Base-by-base conservation (phyloP, 2,329 filamentous ascomycete species). In the Cladosporium phlei region DNA sequence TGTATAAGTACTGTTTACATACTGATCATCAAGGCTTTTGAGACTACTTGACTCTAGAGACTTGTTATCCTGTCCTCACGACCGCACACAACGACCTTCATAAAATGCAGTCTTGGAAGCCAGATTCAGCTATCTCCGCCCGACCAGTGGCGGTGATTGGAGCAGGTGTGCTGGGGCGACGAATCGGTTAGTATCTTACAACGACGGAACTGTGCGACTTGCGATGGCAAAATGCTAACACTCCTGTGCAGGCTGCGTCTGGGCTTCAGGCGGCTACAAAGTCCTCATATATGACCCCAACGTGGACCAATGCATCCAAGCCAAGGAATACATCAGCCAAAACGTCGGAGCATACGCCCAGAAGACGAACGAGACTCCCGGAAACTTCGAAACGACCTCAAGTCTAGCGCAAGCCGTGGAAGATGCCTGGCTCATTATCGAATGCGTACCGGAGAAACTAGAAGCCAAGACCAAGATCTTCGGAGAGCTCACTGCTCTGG, bases 111-210 rank as follows among this genome's bases (percentile, higher is more conserved):
- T 96, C 84, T 74, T 78, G 87, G 66, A 95, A 95, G 77, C 86
- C 90, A 29, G 80, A 82, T 48, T 86, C 89, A 32, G 88, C 95
- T 58, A 94, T 88, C 80, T 95, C 95, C 79, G 51, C 85, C 88
- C 64, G 90, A 96, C 96, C 74, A 89, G 88, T 63, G 96, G 96
- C 70, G 87, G 86, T 71, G 11, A 21, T 73, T 16, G 71, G 70
- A 2, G 70, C 58, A 5, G 71, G 70, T 1, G 69, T 72, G 0
- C 59, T 73, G 1, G 70, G 70, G 5, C 66, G 70, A 7, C 62
- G 70, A 12, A 69, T 72, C 27, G 40, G 40, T 45, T 12, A 8
- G 30, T 6, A 12, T 10, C 8, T 4, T 30, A 14, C 11, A 30
- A n/a, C n/a, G n/a, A n/a, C n/a, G n/a, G n/a, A n/a, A n/a, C n/a